Evolutionary conservation across 495 filamentous ascomycete species (phyloP).

Genomic region (Penicillium fimorum): DNA sequence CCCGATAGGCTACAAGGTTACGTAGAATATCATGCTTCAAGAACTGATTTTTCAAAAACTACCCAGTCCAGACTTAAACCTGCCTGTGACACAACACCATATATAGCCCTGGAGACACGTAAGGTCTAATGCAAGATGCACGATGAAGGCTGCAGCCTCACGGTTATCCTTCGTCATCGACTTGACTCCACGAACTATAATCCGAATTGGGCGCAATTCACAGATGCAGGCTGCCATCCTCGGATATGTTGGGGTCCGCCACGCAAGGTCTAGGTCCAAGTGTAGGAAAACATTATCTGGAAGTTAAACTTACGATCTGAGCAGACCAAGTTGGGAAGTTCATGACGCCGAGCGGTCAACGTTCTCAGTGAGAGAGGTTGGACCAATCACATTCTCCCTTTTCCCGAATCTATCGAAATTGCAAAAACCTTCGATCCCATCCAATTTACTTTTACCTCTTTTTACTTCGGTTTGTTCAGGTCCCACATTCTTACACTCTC

Average conservation of each 20-base stretch:
- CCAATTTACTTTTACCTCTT: slow-evolving; percentile 4
- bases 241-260: slow-evolving; percentile 22
- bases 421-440: slow-evolving; percentile 1
- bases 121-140: slow-evolving; percentile 3
- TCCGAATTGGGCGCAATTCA: slow-evolving; percentile 3
- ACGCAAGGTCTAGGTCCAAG: slow-evolving; percentile 26
- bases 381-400: slow-evolving; percentile 8
- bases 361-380: slow-evolving; percentile 10
- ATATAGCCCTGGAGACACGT: slow-evolving; percentile 6
- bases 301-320: background rate
- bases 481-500: slow-evolving; percentile 7
- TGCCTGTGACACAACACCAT: slow-evolving; percentile 24
- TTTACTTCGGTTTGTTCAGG: background rate
- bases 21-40: slow-evolving; percentile 12
- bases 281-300: background rate
- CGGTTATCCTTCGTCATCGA: slow-evolving; percentile 10
- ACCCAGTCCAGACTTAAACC: slow-evolving; percentile 7
- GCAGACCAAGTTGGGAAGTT: background rate
- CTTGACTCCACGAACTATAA: slow-evolving; percentile 6
- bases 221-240: slow-evolving; percentile 4
- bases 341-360: slow-evolving; percentile 7
- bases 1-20: slow-evolving; percentile 21
- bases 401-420: background rate
- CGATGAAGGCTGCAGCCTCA: slow-evolving; percentile 17
- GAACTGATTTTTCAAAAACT: slow-evolving; percentile 5